phyloP scores from a whole-genome alignment of 768 basidiomycete species.

The Piloderma croceum region DNA sequence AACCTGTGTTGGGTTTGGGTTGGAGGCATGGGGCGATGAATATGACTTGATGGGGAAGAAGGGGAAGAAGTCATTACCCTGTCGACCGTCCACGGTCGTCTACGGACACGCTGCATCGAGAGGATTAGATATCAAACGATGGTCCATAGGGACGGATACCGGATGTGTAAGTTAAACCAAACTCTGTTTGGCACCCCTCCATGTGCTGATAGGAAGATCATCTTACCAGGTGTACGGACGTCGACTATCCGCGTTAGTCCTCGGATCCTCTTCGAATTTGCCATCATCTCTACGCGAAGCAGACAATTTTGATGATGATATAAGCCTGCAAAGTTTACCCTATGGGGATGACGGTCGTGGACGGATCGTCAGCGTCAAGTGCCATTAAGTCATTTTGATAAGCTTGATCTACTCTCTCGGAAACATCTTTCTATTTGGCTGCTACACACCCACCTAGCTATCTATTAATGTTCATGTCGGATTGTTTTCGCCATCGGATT shows the following conservation, averaged over 20 bases:
- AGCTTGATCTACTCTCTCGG: no score
- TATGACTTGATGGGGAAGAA: conserved; percentile 10
- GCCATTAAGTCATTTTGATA: conserved; percentile 24
- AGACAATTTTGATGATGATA: conserved; percentile 5
- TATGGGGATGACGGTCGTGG: conserved; percentile 55
- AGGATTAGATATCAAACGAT: conserved; percentile 76
- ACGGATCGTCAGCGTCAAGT: conserved; percentile 49
- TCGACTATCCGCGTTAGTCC: conserved; percentile 61
- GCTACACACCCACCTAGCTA: no score
- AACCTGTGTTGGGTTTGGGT: conserved; percentile 49
- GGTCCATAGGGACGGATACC: conserved; percentile 81
- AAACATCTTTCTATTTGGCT: no score
- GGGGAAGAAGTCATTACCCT: conserved; percentile 39
- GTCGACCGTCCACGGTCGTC: conserved; percentile 70
- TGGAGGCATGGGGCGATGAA: conserved; percentile 8
- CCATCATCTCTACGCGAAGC: not conserved
- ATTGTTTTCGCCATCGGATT: no score
- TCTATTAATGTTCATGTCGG: no score
- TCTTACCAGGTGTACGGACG: conserved; percentile 48
- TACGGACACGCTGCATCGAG: conserved; percentile 84
- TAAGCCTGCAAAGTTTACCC: conserved; percentile 26
- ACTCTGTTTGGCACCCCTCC: not conserved
- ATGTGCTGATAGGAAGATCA: conserved; percentile 4
- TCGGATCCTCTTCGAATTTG: conserved; percentile 29
- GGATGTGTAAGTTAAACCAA: conserved; percentile 60